Evolutionary conservation across 1,284 basidiomycete genomes (phyloP), one percentile per base, ranked within the genome.

Genomic region (Apiotrichum akiyoshidainum): DNA sequence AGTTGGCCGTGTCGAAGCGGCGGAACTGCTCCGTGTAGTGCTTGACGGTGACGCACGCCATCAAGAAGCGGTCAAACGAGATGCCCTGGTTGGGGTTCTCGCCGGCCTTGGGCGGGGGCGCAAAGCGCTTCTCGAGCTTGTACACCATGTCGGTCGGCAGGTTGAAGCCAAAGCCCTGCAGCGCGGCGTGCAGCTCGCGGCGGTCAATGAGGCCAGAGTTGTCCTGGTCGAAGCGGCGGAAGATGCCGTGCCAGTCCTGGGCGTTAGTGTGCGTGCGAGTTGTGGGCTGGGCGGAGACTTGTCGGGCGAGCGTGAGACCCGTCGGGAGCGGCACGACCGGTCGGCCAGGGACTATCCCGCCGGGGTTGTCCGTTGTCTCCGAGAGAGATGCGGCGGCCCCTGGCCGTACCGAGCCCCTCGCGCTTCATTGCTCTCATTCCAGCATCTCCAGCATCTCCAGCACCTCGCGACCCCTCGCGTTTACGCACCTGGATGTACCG

Each of bases 21-120:
- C 75, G 70, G 61, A 78, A 78, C 40, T 67, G 70, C 64, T 78
- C 77, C 2, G 76, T 77, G 55, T 72, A 78, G 64, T 78, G 77
- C 63, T 78, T 78, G 53, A 78, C 77, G n/a, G 77, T 77, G 14
- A 78, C 77, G 55, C 77, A 78, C 50, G 77, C 77, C 77, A 78
- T 77, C 64, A 78, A 68, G 67, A 78, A 78, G 52, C 77, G 62
- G 69, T 78, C 77, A 61, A 78, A 78, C 41, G 66, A 69, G 57
- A 78, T 76, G 14, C 77, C 77, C 17, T 63, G 61, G 10, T 58
- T 58, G 11, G 46, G 52, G 5, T 47, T 48, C 13, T 53, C 53
- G 10, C 67, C 66, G 0, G 67, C 66, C 47, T 66, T 68, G 9
- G 72, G 73, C 4, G 77, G 77, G 0, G 77, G 75, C 11, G 74